Conservation (phyloP, 73 alveolate species). For the Halteria grandinella region DNA sequence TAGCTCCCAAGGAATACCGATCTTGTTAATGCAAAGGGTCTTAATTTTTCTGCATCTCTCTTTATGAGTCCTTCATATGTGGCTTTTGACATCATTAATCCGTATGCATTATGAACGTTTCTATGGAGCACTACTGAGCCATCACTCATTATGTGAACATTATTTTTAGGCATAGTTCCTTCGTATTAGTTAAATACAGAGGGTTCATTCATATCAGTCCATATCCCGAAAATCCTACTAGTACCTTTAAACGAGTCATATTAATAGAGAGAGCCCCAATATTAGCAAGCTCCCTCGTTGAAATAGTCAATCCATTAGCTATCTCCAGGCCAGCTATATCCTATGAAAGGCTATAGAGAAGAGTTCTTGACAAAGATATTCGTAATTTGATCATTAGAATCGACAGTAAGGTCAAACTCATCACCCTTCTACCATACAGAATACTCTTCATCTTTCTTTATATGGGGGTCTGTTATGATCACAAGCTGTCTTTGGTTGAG, state of each 20-base stretch:
- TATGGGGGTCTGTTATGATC: slow-evolving; percentile 93
- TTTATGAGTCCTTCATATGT: slow-evolving; percentile 82
- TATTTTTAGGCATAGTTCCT: slow-evolving; percentile 76
- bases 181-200: no score
- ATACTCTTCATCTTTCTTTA: slow-evolving; percentile 62
- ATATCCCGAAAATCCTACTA: no score
- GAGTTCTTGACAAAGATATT: no score
- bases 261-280: no score
- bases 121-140: slow-evolving; percentile 75
- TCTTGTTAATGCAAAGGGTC: slow-evolving; percentile 91
- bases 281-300: no score
- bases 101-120: slow-evolving; percentile 90
- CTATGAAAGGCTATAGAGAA: no score
- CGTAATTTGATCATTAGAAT: no score
- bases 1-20: slow-evolving; percentile 85
- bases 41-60: slow-evolving; percentile 71
- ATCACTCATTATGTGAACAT: slow-evolving; percentile 59
- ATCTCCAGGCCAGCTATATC: no score
- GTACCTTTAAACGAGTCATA: no score
- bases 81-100: slow-evolving; percentile 77
- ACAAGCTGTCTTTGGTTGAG: slow-evolving; percentile 78
- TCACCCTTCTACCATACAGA: not conserved
- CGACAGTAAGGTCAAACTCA: no score
- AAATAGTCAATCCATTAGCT: no score
- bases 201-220: no score